Base-by-base conservation (phyloP, 2,329 filamentous ascomycete species). In the Fusarium liriodendri region DNA sequence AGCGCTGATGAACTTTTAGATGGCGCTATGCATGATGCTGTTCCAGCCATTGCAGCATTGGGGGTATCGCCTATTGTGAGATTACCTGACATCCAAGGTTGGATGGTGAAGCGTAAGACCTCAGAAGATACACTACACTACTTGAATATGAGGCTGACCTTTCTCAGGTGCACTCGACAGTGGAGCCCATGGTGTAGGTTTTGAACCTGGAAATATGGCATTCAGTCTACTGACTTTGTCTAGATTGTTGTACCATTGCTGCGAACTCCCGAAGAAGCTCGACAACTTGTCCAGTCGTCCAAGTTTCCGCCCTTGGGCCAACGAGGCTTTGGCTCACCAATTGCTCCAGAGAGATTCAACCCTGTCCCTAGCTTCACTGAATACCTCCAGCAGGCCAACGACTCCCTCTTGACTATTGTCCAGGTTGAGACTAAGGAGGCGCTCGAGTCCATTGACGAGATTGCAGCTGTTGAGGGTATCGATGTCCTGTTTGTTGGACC, bases 381-480 rank as follows among this genome's bases (percentile, higher is more conserved):
- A 62, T 89, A 89, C 68, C 83, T 88, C 74, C 82, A 85, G 69
- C 82, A 85, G 45, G 87, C 87, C 52, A 88, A 89, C 69, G 82
- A 87, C 62, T 74, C 80, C 33, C 84, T 93, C 25, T 79, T 93
- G 67, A 91, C 89, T 18, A 91, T 92, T 82, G 89, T 92, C 13
- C 91, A 93, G 80, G 92, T 93, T 62, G 91, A 93, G 82, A 92
- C 91, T 0, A 83, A 84, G 69, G 90, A 92, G 78, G 90, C 90
- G 1, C 82, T 93, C 16, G 87, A 89, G 1, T 82, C 82, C 14
- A 87, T 92, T 1, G 90, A 92, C 37, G 88, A 88, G 57, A 93
- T 93, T 79, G 90, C 89, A 47, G 84, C 87, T 22, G 84, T 91
- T 25, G 82, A 89, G 5, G 89, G 89, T 5, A 84, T 93, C 25